These are phyloP conservation scores for Ascobolus immersus DNA, from an alignment of 495 filamentous ascomycete genomes.

Conservation along the genomic window DNA sequence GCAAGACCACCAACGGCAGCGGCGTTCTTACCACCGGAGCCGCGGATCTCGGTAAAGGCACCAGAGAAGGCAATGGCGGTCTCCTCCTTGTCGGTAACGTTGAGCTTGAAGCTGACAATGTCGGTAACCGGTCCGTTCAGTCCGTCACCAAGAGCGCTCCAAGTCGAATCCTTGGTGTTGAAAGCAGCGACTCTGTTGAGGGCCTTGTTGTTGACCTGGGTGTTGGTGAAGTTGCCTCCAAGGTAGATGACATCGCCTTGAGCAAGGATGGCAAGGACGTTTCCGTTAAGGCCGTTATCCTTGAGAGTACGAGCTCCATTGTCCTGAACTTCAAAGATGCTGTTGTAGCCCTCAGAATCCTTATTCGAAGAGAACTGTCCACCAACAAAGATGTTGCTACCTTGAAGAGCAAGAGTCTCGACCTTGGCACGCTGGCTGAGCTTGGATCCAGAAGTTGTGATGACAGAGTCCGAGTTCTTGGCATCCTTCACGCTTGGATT, in stretches of 20 bases:
- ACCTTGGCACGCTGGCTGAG: constrained; percentile 41
- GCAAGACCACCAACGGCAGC: constrained; percentile 48
- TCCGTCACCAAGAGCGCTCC: constrained; percentile 61
- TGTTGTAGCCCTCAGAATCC: constrained; percentile 24
- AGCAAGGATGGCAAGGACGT: constrained; percentile 41
- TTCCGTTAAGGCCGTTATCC: constrained; percentile 56
- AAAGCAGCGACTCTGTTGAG: constrained; percentile 55
- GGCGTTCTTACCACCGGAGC: constrained; percentile 33
- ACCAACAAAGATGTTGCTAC: constrained; percentile 42
- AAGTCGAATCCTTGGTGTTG: constrained; percentile 37
- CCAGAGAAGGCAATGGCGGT: constrained; percentile 57
- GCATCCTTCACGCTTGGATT: constrained; percentile 38
- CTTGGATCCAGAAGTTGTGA: constrained; percentile 44
- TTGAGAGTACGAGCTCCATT: constrained; percentile 32
- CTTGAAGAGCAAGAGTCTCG: constrained; percentile 31
- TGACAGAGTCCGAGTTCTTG: constrained; percentile 36
- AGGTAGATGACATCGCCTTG: constrained; percentile 46
- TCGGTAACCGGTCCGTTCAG: constrained; percentile 53
- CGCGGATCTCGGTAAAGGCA: constrained; percentile 43
- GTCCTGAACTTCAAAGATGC: constrained; percentile 52
- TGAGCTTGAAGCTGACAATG: constrained; percentile 54
- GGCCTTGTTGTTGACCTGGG: constrained; percentile 29
- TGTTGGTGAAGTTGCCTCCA: constrained; percentile 65
- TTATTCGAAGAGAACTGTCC: constrained; percentile 51
- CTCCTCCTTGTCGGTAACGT: constrained; percentile 45